Base-by-base conservation (phyloP, 176 grass and related monocot species). In the Oryza rufipogon region DNA sequence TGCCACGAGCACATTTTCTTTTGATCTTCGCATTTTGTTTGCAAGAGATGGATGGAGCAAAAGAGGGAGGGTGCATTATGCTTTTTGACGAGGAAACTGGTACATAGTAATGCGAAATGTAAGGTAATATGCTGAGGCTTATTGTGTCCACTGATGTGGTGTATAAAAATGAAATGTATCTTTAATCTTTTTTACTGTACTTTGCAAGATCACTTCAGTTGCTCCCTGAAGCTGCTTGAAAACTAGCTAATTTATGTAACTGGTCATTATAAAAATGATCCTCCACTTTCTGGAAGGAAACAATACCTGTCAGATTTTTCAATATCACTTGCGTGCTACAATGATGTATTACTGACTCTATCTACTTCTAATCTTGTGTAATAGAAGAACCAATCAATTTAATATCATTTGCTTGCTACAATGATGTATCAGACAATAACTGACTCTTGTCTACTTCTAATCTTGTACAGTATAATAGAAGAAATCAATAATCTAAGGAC, bases 41-140 rank as follows among this genome's bases (percentile, higher is more conserved):
- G 94, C 94, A 97, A 97, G 94, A 97, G 87, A 92, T 77, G 74
- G 82, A 83, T 84, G 87, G 84, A 88, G 86, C 64, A 83, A 94
- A 94, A 91, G 83, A 17, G 64, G 80, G 64, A 69, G 75, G 65
- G 44, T 87, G 74, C 80, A 26, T 75, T 88, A 88, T 90, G 39
- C 65, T 80, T 82, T 83, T 90, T 39, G 3, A 0, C 46, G 65
- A 60, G 71, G 74, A 89, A 88, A 88, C 74, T 80, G 75, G 60
- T 80, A 46, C 56, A 30, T 64, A 71, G 32, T 85, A 85, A 66
- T 76, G 70, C 14, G 61, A 34, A 86, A 10, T 87, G 28, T 33
- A 66, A 93, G 88, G 91, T 93, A 90, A 90, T 79, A 76, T 66
- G 66, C 79, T 51, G 54, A 86, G 76, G 81, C 73, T 75, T 51